phyloP scores from a whole-genome alignment of 1,139 yeast genomes.

The Hemisphaericaspora subhashii region DNA sequence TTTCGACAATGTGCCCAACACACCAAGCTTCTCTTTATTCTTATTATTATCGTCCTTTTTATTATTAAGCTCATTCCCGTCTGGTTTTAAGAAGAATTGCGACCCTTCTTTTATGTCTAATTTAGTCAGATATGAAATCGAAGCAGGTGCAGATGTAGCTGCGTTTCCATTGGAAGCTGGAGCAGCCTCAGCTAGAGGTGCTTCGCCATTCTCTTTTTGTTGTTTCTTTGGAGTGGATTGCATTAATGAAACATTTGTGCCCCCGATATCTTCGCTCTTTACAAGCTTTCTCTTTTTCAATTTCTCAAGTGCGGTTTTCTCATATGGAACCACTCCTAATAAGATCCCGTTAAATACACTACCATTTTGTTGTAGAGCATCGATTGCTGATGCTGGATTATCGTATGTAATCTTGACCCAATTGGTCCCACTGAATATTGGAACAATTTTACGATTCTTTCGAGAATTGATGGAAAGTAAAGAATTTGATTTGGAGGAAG shows the following conservation, averaged over 20 bases:
- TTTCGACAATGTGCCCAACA: slow-evolving; percentile 35
- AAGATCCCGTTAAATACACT: slow-evolving; percentile 66
- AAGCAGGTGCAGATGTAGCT: slow-evolving; percentile 2
- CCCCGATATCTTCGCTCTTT: slow-evolving; percentile 58
- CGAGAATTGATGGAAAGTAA: slow-evolving; percentile 16
- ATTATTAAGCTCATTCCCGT: slow-evolving; percentile 21
- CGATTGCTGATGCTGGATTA: slow-evolving; percentile 70
- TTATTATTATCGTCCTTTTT: slow-evolving; percentile 16
- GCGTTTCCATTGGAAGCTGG: no score
- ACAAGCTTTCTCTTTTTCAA: slow-evolving; percentile 56
- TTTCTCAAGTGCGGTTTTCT: slow-evolving; percentile 60
- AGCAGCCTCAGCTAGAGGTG: no score
- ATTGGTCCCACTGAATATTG: slow-evolving; percentile 79
- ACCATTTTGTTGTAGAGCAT: slow-evolving; percentile 85
- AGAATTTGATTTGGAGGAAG: slow-evolving; percentile 19
- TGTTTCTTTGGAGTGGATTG: no score
- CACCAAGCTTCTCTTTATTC: slow-evolving; percentile 33
- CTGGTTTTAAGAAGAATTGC: slow-evolving; percentile 35
- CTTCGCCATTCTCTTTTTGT: no score
- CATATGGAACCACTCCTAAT: slow-evolving; percentile 76
- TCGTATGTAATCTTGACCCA: slow-evolving; percentile 90
- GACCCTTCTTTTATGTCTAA: slow-evolving; percentile 46
- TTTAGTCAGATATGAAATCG: slow-evolving; percentile 20
- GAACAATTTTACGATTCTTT: slow-evolving; percentile 31
- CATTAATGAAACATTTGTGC: slow-evolving; percentile 20